phyloP scores from a whole-genome alignment of 2,329 filamentous ascomycete species.

The Chaetomium globosum region DNA sequence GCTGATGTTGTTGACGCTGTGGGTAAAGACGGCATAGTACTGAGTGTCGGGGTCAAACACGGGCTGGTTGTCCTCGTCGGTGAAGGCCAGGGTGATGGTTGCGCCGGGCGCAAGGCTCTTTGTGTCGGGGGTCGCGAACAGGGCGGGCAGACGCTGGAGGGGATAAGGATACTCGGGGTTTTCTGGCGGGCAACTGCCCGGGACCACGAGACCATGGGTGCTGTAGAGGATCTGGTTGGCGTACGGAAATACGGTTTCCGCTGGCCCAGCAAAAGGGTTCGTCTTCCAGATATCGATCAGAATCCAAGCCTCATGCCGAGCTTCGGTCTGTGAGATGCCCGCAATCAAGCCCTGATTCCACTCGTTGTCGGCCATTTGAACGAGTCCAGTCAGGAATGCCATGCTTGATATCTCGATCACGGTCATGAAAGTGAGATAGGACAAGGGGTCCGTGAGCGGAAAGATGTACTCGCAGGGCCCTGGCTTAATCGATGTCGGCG shows the following conservation, averaged over 20 bases:
- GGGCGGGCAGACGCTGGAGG: slow-evolving; percentile 25
- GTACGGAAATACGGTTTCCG: slow-evolving; percentile 33
- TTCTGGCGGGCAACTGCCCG: slow-evolving; percentile 32
- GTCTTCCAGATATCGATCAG: slow-evolving; percentile 33
- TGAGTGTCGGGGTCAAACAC: slow-evolving; percentile 19
- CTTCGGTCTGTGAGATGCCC: slow-evolving; percentile 33
- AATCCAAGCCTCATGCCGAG: slow-evolving; percentile 33
- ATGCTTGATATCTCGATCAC: slow-evolving; percentile 35
- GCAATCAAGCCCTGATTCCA: slow-evolving; percentile 27
- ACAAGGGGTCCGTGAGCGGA: slow-evolving; percentile 28
- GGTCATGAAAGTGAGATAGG: slow-evolving; percentile 31
- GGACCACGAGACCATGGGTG: slow-evolving; percentile 32
- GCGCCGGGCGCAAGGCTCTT: slow-evolving; percentile 29
- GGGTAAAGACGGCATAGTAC: slow-evolving; percentile 35
- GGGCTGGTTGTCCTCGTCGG: slow-evolving; percentile 27
- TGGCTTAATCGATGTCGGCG: slow-evolving; percentile 33
- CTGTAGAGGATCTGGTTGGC: slow-evolving; percentile 34
- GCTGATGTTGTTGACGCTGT: slow-evolving; percentile 30
- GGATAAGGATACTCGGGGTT: slow-evolving; percentile 34
- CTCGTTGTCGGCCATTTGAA: slow-evolving; percentile 25
- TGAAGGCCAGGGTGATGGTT: slow-evolving; percentile 27
- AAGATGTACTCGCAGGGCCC: slow-evolving; percentile 33
- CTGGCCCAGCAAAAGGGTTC: slow-evolving; percentile 31
- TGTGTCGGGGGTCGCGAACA: slow-evolving; percentile 29
- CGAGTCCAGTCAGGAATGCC: slow-evolving; percentile 33